A percentile compares a stretch with the other conserved stretches of the same genome.
phyloP scores from a whole-genome alignment of 352 stramenopile genomes.

The Phytophthora vignae region DNA sequence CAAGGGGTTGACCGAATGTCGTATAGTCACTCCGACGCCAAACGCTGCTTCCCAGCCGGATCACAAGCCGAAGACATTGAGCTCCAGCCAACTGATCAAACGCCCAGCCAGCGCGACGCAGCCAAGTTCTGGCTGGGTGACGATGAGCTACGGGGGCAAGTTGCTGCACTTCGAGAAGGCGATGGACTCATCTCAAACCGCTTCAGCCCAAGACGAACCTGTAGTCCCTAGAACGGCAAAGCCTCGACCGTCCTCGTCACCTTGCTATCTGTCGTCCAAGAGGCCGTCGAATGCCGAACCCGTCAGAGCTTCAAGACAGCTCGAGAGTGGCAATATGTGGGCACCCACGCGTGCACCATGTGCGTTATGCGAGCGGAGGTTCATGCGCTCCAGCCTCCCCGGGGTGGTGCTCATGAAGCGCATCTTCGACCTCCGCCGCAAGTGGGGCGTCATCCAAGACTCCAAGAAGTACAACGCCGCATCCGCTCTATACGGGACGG shows the following conservation, averaged over 20 bases:
- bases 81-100: slow-evolving; percentile 7
- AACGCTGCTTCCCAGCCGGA: background rate
- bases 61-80: background rate
- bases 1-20: slow-evolving; percentile 7
- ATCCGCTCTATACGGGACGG: slow-evolving; percentile 49
- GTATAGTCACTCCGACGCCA: background rate
- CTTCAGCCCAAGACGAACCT: background rate
- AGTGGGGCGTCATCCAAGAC: slow-evolving; percentile 58
- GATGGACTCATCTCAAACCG: background rate
- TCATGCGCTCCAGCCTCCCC: slow-evolving; percentile 48
- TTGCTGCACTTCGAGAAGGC: slow-evolving; percentile 50
- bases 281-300: background rate
- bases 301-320: background rate
- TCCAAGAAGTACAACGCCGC: slow-evolving; percentile 50
- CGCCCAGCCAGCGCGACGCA: slow-evolving; percentile 41
- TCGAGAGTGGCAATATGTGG: slow-evolving; percentile 31
- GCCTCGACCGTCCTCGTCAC: slow-evolving; percentile 35
- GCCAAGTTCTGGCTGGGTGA: slow-evolving; percentile 40
- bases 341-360: slow-evolving; percentile 41
- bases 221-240: slow-evolving; percentile 9
- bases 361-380: slow-evolving; percentile 57
- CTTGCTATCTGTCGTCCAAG: slow-evolving; percentile 37
- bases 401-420: slow-evolving; percentile 62
- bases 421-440: slow-evolving; percentile 50
- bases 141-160: slow-evolving; percentile 49